Base-by-base conservation (phyloP, 2,329 filamentous ascomycete genomes). In the Microthyrium microscopicum region DNA sequence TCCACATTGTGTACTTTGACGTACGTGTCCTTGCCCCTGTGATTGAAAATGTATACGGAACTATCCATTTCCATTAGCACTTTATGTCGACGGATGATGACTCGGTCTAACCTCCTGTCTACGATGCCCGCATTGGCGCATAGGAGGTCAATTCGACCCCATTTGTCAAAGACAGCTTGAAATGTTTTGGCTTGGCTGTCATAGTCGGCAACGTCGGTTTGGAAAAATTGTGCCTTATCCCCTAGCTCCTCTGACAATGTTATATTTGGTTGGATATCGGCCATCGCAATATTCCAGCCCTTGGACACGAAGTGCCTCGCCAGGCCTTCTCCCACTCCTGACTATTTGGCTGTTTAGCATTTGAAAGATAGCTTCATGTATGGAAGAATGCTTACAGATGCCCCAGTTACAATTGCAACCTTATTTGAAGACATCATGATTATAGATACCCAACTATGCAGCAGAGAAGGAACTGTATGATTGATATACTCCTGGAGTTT, bases 121-220 rank as follows among this genome's bases (percentile, higher is more conserved):
- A 62, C 53, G 21, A 60, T 57, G n/a, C 62, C 66, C 1, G 64
- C 63, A 40, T 68, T 68, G 22, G 60, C 56, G 13, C 60, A 58
- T 2, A 68, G 41, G 0, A 56, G 55, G 46, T 69, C 64, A 11
- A 69, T 49, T 4, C 60, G 56, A 1, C 55, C 55, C 48, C 57
- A 64, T 25, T 51, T 52, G 5, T 49, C 37, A 49, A 55, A 64
- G 0, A 61, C 58, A 3, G 48, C 38, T 7, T 49, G 43, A 42
- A 68, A 68, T 5, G 56, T 52, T 2, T 41, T 37, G 0, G 55
- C 53, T 36, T 66, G 61, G 8, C 54, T 55, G 3, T 54, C 46
- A 42, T 67, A 68, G 13, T 54, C 52, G n/a, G 51, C 45, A 2
- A 68, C 56, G 39, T 70, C 57, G 29, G 53, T 55, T 16, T 49